Percentiles rank a stretch among this genome's conserved stretches.
Evolutionary conservation across 2,329 filamentous ascomycete genomes (phyloP).

Genomic region (Colletotrichum sp.): DNA sequence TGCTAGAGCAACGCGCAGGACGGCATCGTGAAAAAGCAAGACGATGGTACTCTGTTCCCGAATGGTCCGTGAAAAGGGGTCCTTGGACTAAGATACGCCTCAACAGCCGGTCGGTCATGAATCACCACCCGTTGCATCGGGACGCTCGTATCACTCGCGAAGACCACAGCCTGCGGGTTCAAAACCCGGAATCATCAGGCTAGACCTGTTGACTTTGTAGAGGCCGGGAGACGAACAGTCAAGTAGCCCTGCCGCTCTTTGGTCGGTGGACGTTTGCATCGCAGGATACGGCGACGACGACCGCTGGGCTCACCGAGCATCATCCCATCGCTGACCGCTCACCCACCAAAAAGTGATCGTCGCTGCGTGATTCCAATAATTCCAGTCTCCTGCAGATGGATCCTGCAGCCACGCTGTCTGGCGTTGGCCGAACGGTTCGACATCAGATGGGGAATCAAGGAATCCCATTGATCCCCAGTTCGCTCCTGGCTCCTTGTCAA

Average conservation of each 20-base stretch:
- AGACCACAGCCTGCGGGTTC: neutral
- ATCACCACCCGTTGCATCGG: neutral
- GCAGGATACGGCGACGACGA: neutral
- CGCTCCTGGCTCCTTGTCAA: slow-evolving; percentile 1
- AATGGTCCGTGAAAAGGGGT: neutral
- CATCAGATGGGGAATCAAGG: slow-evolving; percentile 15
- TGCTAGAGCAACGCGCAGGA: neutral
- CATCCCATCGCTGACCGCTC: neutral
- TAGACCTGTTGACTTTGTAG: neutral
- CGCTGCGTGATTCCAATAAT: slow-evolving; percentile 14
- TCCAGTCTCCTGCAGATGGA: neutral
- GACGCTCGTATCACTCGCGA: neutral
- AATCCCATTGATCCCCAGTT: slow-evolving; percentile 17
- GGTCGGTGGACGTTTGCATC: neutral
- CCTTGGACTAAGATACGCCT: neutral
- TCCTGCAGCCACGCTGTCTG: neutral
- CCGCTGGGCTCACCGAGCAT: neutral
- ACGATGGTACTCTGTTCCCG: neutral
- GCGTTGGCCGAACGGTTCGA: neutral
- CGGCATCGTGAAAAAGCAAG: slow-evolving; percentile 8
- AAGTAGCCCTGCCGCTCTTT: neutral
- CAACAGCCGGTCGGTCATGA: neutral
- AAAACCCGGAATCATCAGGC: neutral
- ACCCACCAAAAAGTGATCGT: neutral
- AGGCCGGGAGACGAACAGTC: neutral